Evolutionary conservation across 345 rosid genomes (phyloP), one percentile per base, ranked within the genome.

Genomic region (Turnera subulata): DNA sequence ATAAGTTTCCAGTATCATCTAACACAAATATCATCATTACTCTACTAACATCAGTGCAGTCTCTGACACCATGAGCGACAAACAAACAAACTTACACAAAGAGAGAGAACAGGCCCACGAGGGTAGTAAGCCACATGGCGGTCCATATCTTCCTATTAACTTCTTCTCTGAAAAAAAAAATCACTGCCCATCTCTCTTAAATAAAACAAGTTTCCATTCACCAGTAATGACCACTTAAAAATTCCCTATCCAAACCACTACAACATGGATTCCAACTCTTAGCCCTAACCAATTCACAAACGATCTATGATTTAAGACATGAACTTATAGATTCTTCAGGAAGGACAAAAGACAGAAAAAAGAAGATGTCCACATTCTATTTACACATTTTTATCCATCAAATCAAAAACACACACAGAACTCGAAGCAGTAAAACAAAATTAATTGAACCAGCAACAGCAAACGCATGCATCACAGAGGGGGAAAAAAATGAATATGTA

Each of bases 141-240:
- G 50, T 51, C 65, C 57, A 42, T 51, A 50, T 58, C 56, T 23
- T 25, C 24, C 2, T 26, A 48, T 11, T 33, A 48, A 46, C 23
- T 50, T 14, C 16, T 22, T 19, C 20, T 22, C n/a, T n/a, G n/a
- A n/a, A 0, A 22, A 9, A 33, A 4, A 37, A 24, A 14, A 23
- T 38, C 29, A n/a, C n/a, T n/a, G n/a, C 47, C 42, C 50, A 40
- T 50, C 46, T 40, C 65, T 40, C 23, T 39, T 61, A 29, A 13
- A 61, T 58, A 6, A 26, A 17, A 11, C 16, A 33, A 57, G 61
- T 11, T 44, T 57, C 38, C 23, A 18, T 37, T 37, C 40, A 37
- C 13, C 11, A 13, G 40, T 37, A 37, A 37, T 13, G 0, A 2
- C 0, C 2, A 24, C 38, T n/a, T 18, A 13, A 48, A 17, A 23